Percentiles rank a stretch among this genome's conserved stretches.
These are phyloP conservation scores for Magnolia changhungtana DNA, from an alignment of 164 flowering plant species.

Conservation along the genomic window DNA sequence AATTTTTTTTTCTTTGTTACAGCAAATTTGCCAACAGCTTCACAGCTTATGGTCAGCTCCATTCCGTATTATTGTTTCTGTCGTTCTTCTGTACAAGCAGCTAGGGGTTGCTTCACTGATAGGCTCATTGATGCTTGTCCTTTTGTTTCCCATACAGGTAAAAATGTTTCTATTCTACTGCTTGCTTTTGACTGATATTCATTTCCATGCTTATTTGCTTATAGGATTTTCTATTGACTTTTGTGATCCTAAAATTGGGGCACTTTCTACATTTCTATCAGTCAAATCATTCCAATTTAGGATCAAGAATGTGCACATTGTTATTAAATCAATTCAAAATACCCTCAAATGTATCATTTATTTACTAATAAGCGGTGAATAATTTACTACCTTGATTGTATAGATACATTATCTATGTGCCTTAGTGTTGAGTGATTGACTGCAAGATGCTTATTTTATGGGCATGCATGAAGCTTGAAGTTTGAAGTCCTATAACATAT, in stretches of 20 bases:
- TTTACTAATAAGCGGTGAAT: no score
- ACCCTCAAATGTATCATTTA: no score
- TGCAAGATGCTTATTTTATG: no score
- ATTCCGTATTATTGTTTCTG: constrained; percentile 69
- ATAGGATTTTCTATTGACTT: constrained; percentile 1
- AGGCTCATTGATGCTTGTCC: constrained; percentile 74
- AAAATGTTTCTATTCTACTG: neutral
- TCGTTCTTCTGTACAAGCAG: constrained; percentile 77
- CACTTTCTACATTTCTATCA: neutral
- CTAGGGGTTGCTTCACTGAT: constrained; percentile 82
- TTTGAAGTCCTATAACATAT: neutral
- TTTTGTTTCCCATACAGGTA: constrained; percentile 94
- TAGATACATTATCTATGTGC: no score
- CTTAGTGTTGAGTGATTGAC: no score
- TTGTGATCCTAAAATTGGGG: neutral
- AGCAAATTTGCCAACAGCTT: constrained; percentile 92
- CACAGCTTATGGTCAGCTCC: constrained; percentile 99
- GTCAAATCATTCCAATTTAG: neutral
- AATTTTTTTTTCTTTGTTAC: constrained; percentile 18
- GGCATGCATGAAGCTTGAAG: neutral
- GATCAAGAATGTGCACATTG: neutral
- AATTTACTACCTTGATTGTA: no score
- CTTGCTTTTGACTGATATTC: neutral
- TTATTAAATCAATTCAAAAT: no score
- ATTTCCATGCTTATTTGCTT: neutral